phyloP scores from a whole-genome alignment of 2,329 filamentous ascomycete species.

The Penicillium rolfsii region DNA sequence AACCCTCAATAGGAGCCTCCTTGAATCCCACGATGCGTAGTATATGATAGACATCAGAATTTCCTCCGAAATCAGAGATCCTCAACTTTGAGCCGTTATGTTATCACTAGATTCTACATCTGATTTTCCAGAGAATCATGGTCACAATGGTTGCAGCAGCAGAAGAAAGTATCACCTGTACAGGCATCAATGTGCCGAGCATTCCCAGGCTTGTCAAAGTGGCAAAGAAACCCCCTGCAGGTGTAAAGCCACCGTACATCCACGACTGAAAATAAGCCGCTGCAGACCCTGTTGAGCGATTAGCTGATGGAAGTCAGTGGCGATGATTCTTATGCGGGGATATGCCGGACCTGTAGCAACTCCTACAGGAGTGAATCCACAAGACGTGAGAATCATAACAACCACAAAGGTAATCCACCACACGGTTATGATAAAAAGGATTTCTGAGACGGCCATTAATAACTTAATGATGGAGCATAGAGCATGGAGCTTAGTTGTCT shows the following conservation, averaged over 20 bases:
- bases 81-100: background rate
- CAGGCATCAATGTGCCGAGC: background rate
- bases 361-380: background rate
- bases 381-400: background rate
- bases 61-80: background rate
- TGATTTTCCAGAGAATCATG: background rate
- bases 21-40: too few species aligned
- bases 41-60: background rate
- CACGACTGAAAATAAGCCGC: background rate
- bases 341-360: conserved; percentile 1
- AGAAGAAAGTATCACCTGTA: background rate
- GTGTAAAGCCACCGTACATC: background rate
- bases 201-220: background rate
- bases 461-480: background rate
- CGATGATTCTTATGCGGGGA: background rate
- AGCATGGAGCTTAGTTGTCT: background rate
- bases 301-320: background rate
- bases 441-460: background rate
- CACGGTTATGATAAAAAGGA: background rate
- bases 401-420: background rate
- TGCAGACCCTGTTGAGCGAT: background rate
- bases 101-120: background rate
- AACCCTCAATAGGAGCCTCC: too few species aligned
- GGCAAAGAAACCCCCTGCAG: background rate
- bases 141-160: background rate